Evolutionary conservation across 805 yeast species (phyloP).

Genomic region (Wickerhamiella shivajii): DNA sequence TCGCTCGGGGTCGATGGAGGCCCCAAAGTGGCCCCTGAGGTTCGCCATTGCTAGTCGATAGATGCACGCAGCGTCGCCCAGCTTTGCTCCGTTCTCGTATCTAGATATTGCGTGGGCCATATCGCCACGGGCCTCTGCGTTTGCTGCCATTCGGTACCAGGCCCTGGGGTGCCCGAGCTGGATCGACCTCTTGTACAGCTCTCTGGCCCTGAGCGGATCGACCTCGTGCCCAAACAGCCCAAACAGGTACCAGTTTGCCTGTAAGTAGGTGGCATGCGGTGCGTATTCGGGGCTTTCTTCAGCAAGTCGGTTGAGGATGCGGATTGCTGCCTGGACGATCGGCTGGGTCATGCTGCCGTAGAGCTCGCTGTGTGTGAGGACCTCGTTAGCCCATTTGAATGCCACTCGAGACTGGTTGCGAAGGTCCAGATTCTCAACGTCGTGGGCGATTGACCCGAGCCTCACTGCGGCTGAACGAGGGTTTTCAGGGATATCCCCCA

Average conservation of each 20-base stretch:
- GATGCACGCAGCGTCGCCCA: constrained; percentile 27
- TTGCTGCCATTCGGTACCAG: constrained; percentile 25
- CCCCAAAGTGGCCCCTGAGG: constrained; percentile 23
- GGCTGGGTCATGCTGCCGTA: constrained; percentile 18
- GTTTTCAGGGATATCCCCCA: constrained; percentile 3
- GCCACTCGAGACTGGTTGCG: too few species aligned
- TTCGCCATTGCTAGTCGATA: constrained; percentile 26
- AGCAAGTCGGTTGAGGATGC: constrained; percentile 16
- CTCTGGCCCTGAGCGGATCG: constrained; percentile 16
- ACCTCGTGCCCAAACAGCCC: constrained; percentile 19
- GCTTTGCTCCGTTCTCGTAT: constrained; percentile 25
- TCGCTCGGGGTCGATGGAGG: constrained; percentile 15
- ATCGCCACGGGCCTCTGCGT: constrained; percentile 24
- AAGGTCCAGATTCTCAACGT: constrained; percentile 6
- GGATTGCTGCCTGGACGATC: constrained; percentile 16
- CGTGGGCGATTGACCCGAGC: constrained; percentile 6
- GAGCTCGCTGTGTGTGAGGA: constrained; percentile 20
- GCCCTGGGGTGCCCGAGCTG: constrained; percentile 23
- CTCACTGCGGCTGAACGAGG: constrained; percentile 8
- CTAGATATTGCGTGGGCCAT: constrained; percentile 21
- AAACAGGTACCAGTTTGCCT: constrained; percentile 20
- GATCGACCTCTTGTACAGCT: constrained; percentile 22
- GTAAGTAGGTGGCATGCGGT: constrained; percentile 19
- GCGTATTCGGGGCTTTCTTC: constrained; percentile 11
- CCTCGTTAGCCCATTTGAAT: constrained; percentile 23